Base-by-base conservation (phyloP, 2,329 filamentous ascomycete genomes). In the Xylaria sp. region DNA sequence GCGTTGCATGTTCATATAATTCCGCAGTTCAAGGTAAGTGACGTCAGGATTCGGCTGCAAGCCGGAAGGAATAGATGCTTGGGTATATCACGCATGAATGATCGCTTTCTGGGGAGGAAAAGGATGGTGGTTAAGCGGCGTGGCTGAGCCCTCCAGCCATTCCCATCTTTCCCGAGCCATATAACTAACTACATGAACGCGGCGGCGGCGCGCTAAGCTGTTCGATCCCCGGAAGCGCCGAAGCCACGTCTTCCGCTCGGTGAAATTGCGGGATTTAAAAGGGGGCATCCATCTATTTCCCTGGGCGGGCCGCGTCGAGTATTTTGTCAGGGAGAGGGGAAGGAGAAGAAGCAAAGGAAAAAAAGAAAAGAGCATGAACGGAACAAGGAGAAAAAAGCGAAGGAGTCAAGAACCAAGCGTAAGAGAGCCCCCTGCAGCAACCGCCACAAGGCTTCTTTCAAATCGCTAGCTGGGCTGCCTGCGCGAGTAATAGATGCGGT, bases 321-420 rank as follows among this genome's bases (percentile, higher is more conserved):
- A n/a, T n/a, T n/a, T n/a, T n/a, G n/a, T n/a, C n/a, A n/a, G n/a
- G n/a, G n/a, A n/a, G n/a, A n/a, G n/a, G n/a, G n/a, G n/a, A n/a
- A n/a, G n/a, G n/a, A n/a, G n/a, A n/a, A 48, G 48, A 44, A 29
- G 19, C 21, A 54, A 55, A 41, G 39, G 13, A 39, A 38, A 49
- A 45, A 41, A 55, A 48, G 18, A n/a, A n/a, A n/a, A n/a, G n/a
- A n/a, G n/a, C n/a, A n/a, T n/a, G n/a, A n/a, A n/a, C n/a, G n/a
- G n/a, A n/a, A n/a, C n/a, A n/a, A n/a, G n/a, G n/a, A n/a, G n/a
- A n/a, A n/a, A n/a, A n/a, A n/a, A n/a, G n/a, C n/a, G n/a, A n/a
- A n/a, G n/a, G n/a, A n/a, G n/a, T n/a, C n/a, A n/a, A n/a, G n/a
- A n/a, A n/a, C n/a, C n/a, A n/a, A n/a, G n/a, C n/a, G n/a, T n/a